These are phyloP conservation scores for Teunomyces aglyptinius DNA, from an alignment of 805 yeast species.

Conservation along the genomic window DNA sequence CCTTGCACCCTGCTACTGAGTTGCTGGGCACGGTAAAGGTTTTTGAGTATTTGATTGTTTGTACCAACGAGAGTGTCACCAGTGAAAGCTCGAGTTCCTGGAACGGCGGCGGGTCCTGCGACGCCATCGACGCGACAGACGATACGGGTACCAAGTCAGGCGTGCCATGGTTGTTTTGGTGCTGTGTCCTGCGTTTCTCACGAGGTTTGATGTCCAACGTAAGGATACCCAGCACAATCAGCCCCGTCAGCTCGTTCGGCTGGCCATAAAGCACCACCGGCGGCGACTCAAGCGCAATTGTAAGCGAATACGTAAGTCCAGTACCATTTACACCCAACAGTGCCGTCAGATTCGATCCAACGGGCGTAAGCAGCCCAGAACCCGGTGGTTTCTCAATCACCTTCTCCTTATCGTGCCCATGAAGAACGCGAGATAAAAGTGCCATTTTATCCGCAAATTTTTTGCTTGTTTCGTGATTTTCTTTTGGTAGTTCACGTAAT, in stretches of 20 bases:
- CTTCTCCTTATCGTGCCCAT: slow-evolving; percentile 8
- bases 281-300: slow-evolving; percentile 79
- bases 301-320: slow-evolving; percentile 21
- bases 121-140: slow-evolving; percentile 12
- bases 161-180: background rate
- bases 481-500: too few relatives aligned
- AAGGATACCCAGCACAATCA: slow-evolving; percentile 78
- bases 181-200: background rate
- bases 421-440: slow-evolving; percentile 16
- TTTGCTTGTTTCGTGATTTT: background rate
- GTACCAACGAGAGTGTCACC: slow-evolving; percentile 69
- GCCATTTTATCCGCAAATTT: slow-evolving; percentile 10
- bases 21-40: slow-evolving; percentile 62
- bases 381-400: background rate
- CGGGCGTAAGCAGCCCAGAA: background rate
- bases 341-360: slow-evolving; percentile 1
- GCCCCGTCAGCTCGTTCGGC: slow-evolving; percentile 78
- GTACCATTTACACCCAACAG: background rate
- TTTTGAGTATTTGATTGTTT: slow-evolving; percentile 60
- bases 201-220: slow-evolving; percentile 37
- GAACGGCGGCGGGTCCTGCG: slow-evolving; percentile 16
- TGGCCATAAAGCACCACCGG: slow-evolving; percentile 85
- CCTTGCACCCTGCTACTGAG: slow-evolving; percentile 49
- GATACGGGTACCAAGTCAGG: background rate
- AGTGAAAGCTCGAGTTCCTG: slow-evolving; percentile 51